Conservation (phyloP, 2,329 filamentous ascomycete species). For the Colletotrichum sp. region DNA sequence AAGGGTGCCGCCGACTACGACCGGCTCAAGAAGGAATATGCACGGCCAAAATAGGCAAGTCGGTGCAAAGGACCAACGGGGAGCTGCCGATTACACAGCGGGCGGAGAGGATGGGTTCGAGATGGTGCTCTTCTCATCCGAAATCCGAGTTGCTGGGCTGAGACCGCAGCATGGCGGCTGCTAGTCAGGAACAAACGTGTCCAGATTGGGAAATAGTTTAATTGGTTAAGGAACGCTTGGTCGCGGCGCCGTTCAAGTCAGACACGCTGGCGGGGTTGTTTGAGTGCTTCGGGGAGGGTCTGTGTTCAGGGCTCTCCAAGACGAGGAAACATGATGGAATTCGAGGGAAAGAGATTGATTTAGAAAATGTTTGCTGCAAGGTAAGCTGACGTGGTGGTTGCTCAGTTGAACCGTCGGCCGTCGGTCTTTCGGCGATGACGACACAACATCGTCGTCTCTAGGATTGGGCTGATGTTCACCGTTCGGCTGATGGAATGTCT, state of each 20-base stretch:
- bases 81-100: not conserved
- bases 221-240: slow-evolving; percentile 11
- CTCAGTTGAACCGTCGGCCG: not conserved
- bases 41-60: not conserved
- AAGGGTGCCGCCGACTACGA: not conserved
- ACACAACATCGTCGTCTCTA: not conserved
- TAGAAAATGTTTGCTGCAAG: not conserved
- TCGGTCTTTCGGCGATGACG: slow-evolving; percentile 2
- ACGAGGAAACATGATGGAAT: not conserved
- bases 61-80: not conserved
- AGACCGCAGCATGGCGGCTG: not conserved
- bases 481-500: not conserved
- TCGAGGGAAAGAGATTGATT: not conserved
- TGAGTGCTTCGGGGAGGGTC: not conserved
- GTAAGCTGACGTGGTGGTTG: not conserved
- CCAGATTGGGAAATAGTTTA: slow-evolving; percentile 5
- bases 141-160: not conserved
- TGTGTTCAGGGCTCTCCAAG: not conserved
- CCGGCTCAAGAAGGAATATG: not conserved
- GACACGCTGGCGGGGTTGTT: not conserved
- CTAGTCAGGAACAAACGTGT: slow-evolving; percentile 6
- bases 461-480: not conserved
- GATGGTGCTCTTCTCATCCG: not conserved
- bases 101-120: not conserved
- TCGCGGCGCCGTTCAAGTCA: not conserved